Evolutionary conservation across 768 basidiomycete species (phyloP).

Genomic region (Lactarius hatsudake): DNA sequence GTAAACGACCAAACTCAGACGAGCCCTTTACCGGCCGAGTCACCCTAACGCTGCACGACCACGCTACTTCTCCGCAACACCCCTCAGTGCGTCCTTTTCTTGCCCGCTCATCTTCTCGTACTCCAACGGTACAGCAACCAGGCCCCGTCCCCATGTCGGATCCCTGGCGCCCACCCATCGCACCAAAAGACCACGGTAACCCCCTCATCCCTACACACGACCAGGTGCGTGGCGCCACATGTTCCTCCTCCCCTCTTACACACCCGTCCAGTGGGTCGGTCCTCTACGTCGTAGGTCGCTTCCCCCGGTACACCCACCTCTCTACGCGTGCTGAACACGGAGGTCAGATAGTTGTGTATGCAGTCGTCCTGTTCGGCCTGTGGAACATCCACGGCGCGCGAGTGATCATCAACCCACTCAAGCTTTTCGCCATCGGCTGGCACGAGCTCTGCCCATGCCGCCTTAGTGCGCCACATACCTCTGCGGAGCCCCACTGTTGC

Average conservation of each 20-base stretch:
- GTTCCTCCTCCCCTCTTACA: neutral
- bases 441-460: slow-evolving; percentile 84
- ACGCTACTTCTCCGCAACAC: slow-evolving; percentile 1
- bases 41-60: neutral
- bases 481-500: neutral
- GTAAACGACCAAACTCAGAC: too few species aligned
- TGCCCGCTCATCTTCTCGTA: neutral
- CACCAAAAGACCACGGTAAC: slow-evolving; percentile 4
- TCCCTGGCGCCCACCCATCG: slow-evolving; percentile 6
- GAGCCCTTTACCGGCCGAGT: neutral
- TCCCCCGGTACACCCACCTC: too few species aligned
- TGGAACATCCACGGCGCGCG: slow-evolving; percentile 85
- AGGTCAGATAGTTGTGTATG: slow-evolving; percentile 73
- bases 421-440: slow-evolving; percentile 85
- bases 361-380: slow-evolving; percentile 81
- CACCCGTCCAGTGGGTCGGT: slow-evolving; percentile 59
- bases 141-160: slow-evolving; percentile 13
- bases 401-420: slow-evolving; percentile 77
- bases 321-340: slow-evolving; percentile 11
- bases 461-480: slow-evolving; percentile 49
- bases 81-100: slow-evolving; percentile 8
- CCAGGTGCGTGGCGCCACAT: slow-evolving; percentile 22
- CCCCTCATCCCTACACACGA: slow-evolving; percentile 18
- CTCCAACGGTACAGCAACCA: neutral
- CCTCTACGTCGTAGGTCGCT: slow-evolving; percentile 62